Evolutionary conservation across 2,329 filamentous ascomycete species (phyloP), one percentile per base, ranked within the genome.

Genomic region (Penicillium frequentans): DNA sequence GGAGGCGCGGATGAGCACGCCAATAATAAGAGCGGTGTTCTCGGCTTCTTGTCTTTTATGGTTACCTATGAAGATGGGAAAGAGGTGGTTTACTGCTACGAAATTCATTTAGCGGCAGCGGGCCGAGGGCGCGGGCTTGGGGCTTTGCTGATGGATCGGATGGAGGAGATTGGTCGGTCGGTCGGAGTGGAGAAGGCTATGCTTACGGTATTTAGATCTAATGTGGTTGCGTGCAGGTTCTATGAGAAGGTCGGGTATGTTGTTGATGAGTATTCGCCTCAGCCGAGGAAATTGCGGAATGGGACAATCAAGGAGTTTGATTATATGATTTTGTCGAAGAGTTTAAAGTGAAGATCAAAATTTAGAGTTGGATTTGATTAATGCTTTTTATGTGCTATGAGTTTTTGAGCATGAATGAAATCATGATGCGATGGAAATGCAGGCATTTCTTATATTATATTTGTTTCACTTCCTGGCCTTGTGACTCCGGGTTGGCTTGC

Each of bases 401-500:
- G 21, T 8, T 11, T 37, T 24, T 46, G 13, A 19, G 16, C 21
- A 39, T 39, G 21, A 50, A 50, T 21, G 9, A 24, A 21, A 16
- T 24, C 9, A 46, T 49, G 47, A 52, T 47, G 52, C 39, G 54
- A 48, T 48, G 47, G 26, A 55, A 53, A 52, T 56, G 47, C 29
- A 35, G 16, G 13, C 21, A 49, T 23, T 55, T 49, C 48, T 54
- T 46, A 57, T 51, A 57, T 77, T 83, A 95, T 70, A 96, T 91
- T 75, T 95, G 90, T 70, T 87, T 86, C 49, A 93, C 88, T 63
- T 96, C 91, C 75, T 93, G 93, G 49, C 92, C 95, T 58, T 85
- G 87, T 83, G 95, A 89, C 67, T 96, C 93, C 0, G 95, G 95
- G 63, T 93, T 81, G 70, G 97, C 91, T 5, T 91, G 84, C 74